Conservation (phyloP, 2,329 filamentous ascomycete species). For the Lomentospora prolificans region DNA sequence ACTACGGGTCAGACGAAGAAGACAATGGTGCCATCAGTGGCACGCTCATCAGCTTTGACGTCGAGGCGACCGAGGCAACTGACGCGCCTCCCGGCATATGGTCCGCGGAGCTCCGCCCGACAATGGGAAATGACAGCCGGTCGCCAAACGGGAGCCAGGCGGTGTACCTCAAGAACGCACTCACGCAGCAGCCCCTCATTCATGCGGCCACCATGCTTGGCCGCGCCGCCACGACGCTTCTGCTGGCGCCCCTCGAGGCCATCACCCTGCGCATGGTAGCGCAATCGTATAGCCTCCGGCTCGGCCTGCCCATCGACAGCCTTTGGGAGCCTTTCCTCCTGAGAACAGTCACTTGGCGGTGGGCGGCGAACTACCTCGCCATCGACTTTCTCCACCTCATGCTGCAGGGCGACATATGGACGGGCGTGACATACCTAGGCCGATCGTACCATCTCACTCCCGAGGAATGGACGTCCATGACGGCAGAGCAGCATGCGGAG, state of each 20-base stretch:
- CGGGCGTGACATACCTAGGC: constrained; percentile 24
- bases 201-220: constrained; percentile 39
- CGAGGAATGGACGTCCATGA: constrained; percentile 6
- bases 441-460: constrained; percentile 6
- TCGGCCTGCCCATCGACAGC: constrained; percentile 19
- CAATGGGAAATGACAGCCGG: constrained; percentile 24
- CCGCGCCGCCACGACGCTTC: constrained; percentile 29
- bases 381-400: constrained; percentile 35
- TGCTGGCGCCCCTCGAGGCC: constrained; percentile 37
- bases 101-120: constrained; percentile 50
- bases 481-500: constrained; percentile 4
- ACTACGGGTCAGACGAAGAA: constrained; percentile 47
- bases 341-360: constrained; percentile 27
- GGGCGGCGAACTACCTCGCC: constrained; percentile 33
- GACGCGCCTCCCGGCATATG: constrained; percentile 43
- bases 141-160: constrained; percentile 16
- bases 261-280: constrained; percentile 34
- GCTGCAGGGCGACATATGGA: constrained; percentile 36
- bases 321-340: constrained; percentile 15
- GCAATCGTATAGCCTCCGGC: constrained; percentile 27
- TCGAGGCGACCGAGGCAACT: constrained; percentile 44
- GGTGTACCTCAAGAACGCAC: constrained; percentile 35
- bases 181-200: constrained; percentile 38
- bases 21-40: constrained; percentile 44
- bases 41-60: constrained; percentile 51